Evolutionary conservation across 805 yeast genomes (phyloP), one percentile per base, ranked within the genome.

Genomic region (Huiozyma sinensis): DNA sequence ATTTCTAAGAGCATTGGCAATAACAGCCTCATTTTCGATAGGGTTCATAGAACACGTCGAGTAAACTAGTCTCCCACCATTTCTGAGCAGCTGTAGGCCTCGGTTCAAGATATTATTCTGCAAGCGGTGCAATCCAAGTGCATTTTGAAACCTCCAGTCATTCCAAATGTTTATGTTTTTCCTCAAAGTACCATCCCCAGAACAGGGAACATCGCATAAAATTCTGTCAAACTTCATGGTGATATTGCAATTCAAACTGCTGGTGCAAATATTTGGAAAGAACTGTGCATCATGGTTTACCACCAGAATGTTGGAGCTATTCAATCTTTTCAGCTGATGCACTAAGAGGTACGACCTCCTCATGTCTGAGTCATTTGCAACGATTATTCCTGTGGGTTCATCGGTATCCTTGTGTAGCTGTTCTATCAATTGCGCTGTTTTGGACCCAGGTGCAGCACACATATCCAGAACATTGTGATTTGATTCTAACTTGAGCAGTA

Each of bases 381-480:
- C 75, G 38, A 92, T 95, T 56, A 89, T 77, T 5, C 98, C 98
- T 7, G 85, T 69, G 36, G 96, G 83, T 44, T 70, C 62, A 47
- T 73, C 77, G 29, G 72, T 76, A 17, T 72, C 70, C 33, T 75
- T 70, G 57, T 92, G 97, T 47, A 92, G 71, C 1, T 95, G 83
- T 66, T 92, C 98, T 35, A 92, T 82, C 53, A 92, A 70, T 67
- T 92, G 98, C 7, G 95, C 95, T 39, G 98, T 92, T 63, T 92
- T 92, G 33, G 97, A 88, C 31, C 98, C 98, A 28, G 98, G 98
- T 6, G 97, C 97, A 30, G 98, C 98, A 71, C 98, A 92, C 86
- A 92, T 85, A 61, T 92, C 98, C 52, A 92, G 69, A 31, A 92
- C 97, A 43, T 75, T 70, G 62, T 92, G 97, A 54, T 88, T 84